Evolutionary conservation across 2,329 filamentous ascomycete species (phyloP).

Genomic region (Penicillium sp.): DNA sequence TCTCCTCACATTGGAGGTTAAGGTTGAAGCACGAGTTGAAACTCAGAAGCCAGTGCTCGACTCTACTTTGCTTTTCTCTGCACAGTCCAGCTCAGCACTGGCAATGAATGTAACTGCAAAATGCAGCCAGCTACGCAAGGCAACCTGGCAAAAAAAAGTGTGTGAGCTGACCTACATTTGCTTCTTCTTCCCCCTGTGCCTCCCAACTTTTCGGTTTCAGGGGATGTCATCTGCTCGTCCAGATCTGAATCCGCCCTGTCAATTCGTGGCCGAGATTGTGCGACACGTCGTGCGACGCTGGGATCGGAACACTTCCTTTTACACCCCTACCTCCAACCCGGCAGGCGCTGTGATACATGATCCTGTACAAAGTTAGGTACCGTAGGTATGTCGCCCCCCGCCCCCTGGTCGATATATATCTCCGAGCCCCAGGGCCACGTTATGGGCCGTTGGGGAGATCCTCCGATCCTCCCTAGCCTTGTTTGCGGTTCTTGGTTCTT

Average conservation of each 20-base stretch:
- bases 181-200: neutral
- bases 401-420: slow-evolving; percentile 11
- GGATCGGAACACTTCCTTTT: slow-evolving; percentile 19
- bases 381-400: neutral
- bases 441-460: slow-evolving; percentile 20
- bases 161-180: slow-evolving; percentile 1
- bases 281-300: slow-evolving; percentile 21
- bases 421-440: slow-evolving; percentile 16
- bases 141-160: neutral
- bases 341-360: neutral
- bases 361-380: no score
- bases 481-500: neutral
- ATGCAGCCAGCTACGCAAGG: neutral
- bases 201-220: neutral
- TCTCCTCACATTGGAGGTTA: neutral
- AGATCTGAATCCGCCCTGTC: slow-evolving; percentile 25
- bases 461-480: neutral
- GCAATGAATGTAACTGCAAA: slow-evolving; percentile 1
- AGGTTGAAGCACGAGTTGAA: neutral
- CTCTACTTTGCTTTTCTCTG: neutral
- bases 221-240: slow-evolving; percentile 18
- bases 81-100: neutral
- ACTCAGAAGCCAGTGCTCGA: neutral
- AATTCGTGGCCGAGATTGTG: slow-evolving; percentile 17
- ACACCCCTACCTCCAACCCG: neutral